A percentile compares a stretch with the other conserved stretches of the same genome.
Conservation (phyloP, 2,329 filamentous ascomycete species). For the Neodidymelliopsis sp. region DNA sequence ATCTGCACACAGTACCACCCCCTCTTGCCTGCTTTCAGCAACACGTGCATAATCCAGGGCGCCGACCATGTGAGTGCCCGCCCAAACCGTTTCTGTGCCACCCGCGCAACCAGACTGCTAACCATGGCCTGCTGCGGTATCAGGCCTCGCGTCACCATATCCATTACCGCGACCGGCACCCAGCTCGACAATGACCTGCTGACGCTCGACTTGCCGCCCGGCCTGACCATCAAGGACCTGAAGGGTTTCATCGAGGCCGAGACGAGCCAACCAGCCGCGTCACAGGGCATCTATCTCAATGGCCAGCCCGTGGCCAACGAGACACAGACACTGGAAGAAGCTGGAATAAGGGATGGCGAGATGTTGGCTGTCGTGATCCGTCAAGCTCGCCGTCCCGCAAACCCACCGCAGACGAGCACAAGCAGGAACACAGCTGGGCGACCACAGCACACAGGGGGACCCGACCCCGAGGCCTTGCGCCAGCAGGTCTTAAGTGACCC, state of each 20-base stretch:
- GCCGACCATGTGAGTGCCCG: slow-evolving; percentile 46
- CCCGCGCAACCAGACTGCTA: slow-evolving; percentile 37
- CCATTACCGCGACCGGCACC: slow-evolving; percentile 77
- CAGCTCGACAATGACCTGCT: slow-evolving; percentile 75
- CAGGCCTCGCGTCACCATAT: slow-evolving; percentile 85
- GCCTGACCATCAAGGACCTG: slow-evolving; percentile 83
- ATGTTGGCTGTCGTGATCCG: slow-evolving; percentile 87
- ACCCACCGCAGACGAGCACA: slow-evolving; percentile 34
- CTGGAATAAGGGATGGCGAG: slow-evolving; percentile 84
- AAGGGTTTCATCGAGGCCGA: slow-evolving; percentile 90
- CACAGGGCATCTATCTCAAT: slow-evolving; percentile 90
- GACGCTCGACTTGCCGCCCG: slow-evolving; percentile 80
- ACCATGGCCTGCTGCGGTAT: slow-evolving; percentile 27
- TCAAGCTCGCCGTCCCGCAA: slow-evolving; percentile 27
- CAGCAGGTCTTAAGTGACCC: slow-evolving; percentile 84
- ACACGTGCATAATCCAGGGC: slow-evolving; percentile 39
- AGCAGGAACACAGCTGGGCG: slow-evolving; percentile 23
- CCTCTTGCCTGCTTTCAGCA: slow-evolving; percentile 43
- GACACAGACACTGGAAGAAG: slow-evolving; percentile 79
- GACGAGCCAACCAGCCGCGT: slow-evolving; percentile 71
- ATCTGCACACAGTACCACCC: slow-evolving; percentile 41
- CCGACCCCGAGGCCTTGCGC: slow-evolving; percentile 79
- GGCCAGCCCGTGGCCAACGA: slow-evolving; percentile 81
- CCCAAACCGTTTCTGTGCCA: slow-evolving; percentile 47
- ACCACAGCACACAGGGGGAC: slow-evolving; percentile 19